Percentiles rank a stretch among this genome's conserved stretches.
Evolutionary conservation across 768 basidiomycete genomes (phyloP).

Genomic region (Mycena rebaudengoi): DNA sequence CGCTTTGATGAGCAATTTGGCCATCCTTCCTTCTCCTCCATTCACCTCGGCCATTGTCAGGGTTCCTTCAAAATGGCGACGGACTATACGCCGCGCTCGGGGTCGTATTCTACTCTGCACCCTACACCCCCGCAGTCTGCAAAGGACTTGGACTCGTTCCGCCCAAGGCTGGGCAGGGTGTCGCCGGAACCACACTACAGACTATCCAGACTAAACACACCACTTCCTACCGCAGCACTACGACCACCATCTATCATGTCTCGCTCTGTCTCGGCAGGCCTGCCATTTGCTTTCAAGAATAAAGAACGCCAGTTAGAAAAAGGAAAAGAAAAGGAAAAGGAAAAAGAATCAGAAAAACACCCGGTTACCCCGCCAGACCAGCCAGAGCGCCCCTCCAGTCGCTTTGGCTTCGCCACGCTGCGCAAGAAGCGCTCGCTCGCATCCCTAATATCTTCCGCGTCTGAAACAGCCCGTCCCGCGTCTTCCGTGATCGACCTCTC

Average conservation of each 20-base stretch:
- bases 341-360: not conserved
- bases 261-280: constrained; percentile 35
- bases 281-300: constrained; percentile 48
- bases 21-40: too few relatives aligned
- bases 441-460: constrained; percentile 2
- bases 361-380: too few relatives aligned
- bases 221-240: constrained; percentile 42
- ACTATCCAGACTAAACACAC: constrained; percentile 31
- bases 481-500: too few relatives aligned
- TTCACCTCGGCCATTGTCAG: too few relatives aligned
- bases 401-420: constrained; percentile 19
- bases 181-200: constrained; percentile 29
- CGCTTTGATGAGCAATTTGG: too few relatives aligned
- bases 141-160: not conserved
- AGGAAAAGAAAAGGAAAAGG: constrained; percentile 2
- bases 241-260: constrained; percentile 35
- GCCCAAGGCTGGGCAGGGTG: not conserved
- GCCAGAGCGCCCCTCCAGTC: constrained; percentile 15
- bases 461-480: not conserved
- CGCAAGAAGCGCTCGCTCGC: constrained; percentile 28
- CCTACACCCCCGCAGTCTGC: not conserved
- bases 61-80: too few relatives aligned
- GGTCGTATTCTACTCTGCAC: not conserved
- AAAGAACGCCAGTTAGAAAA: too few relatives aligned
- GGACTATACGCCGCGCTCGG: too few relatives aligned